Base-by-base conservation (phyloP, 1,284 basidiomycete genomes). In the Earliella scabrosa region DNA sequence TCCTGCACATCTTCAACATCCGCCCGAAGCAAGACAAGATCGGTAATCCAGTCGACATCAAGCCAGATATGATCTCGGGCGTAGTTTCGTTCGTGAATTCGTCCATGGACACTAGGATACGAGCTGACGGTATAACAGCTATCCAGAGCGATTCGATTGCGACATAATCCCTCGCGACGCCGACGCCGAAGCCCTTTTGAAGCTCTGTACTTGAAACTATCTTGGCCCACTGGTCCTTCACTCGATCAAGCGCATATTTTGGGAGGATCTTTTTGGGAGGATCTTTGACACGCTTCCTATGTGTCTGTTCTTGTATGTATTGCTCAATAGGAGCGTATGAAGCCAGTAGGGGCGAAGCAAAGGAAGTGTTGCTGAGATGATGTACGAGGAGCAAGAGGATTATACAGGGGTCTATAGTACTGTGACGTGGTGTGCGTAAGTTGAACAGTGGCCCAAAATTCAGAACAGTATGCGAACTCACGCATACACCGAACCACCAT, bases 1-100 rank as follows among this genome's bases (percentile, higher is more conserved):
- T 63, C 21, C 57, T 68, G 3, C 57, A 63, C 11, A 52, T 57
- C 13, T 67, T 58, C 50, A 43, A 62, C 36, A 66, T 68, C 26
- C 36, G 38, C 16, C 55, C 54, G 44, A 56, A 50, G 32, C 43
- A 26, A 29, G 59, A 60, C 24, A 40, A 24, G 9, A 3, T 35
- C 24, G 59, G 59, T 8, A 49, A 54, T 4, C 48, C 52, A 9
- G 45, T 47, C 7, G 39, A 51, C 16, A 54, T 54, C 20, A 49
- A 38, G n/a, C 31, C 45, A 9, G 56, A 59, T 13, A 62, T 58
- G 44, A 41, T 53, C 9, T 52, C 60, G 1, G 64, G 64, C n/a
- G 45, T 61, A 8, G 52, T 66, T 9, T 43, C 56, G 63, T 65
- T 21, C 35, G 45, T 55, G 26, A 32, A 13, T 23, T 23, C 29